Evolutionary conservation across 345 rosid species (phyloP).

Genomic region (Combretum micranthum): DNA sequence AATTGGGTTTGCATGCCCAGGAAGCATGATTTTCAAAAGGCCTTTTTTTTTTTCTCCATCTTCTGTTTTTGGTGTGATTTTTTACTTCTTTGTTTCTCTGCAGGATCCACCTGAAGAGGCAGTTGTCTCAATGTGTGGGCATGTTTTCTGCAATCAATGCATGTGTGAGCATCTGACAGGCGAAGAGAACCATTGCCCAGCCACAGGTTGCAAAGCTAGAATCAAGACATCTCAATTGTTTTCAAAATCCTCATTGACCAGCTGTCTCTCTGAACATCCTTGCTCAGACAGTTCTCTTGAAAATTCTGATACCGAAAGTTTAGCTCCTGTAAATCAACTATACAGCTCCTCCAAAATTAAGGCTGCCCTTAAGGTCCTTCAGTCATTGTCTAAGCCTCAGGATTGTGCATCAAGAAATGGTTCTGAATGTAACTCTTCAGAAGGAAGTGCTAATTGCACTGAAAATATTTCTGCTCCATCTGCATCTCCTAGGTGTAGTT

Average conservation of each 20-base stretch:
- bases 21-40: no score
- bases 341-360: slow-evolving; percentile 79
- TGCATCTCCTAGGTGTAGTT: slow-evolving; percentile 10
- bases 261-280: slow-evolving; percentile 32
- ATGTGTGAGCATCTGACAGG: slow-evolving; percentile 67
- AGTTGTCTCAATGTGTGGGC: slow-evolving; percentile 77
- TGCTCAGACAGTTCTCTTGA: slow-evolving; percentile 19
- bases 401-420: slow-evolving; percentile 15
- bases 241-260: slow-evolving; percentile 36
- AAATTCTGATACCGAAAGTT: slow-evolving; percentile 25
- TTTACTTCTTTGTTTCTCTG: slow-evolving; percentile 3
- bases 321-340: slow-evolving; percentile 15
- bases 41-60: no score
- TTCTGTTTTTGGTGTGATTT: no score
- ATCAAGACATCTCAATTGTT: slow-evolving; percentile 47
- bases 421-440: slow-evolving; percentile 16
- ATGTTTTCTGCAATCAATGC: slow-evolving; percentile 95
- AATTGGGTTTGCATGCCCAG: no score
- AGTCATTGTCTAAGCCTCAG: slow-evolving; percentile 42
- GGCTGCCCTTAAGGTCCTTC: slow-evolving; percentile 79
- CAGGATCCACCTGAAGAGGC: slow-evolving; percentile 99
- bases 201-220: slow-evolving; percentile 50
- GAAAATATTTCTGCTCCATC: slow-evolving; percentile 19
- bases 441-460: slow-evolving; percentile 14
- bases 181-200: slow-evolving; percentile 67